These are phyloP conservation scores for Dryas octopetala DNA, from an alignment of 306 rosid species.

Conservation along the genomic window DNA sequence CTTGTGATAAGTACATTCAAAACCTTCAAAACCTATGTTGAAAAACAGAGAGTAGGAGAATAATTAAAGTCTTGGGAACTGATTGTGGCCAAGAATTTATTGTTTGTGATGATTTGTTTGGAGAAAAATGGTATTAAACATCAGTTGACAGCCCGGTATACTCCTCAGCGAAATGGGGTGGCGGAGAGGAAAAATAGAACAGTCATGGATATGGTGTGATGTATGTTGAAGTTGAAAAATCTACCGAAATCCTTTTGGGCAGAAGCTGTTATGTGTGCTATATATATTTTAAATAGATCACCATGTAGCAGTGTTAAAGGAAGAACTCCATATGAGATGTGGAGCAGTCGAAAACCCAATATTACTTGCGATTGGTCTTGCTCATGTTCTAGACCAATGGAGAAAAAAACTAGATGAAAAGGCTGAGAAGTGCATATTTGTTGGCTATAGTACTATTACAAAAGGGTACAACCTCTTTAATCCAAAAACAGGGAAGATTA, in stretches of 20 bases:
- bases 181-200: not conserved
- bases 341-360: not conserved
- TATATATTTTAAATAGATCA: not conserved
- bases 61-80: not conserved
- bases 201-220: not conserved
- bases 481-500: not conserved
- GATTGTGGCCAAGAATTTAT: not conserved
- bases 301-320: not conserved
- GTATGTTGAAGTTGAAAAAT: not conserved
- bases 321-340: not conserved
- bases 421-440: not conserved
- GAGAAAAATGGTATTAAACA: not conserved
- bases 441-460: not conserved
- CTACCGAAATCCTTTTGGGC: not conserved
- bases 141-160: not conserved
- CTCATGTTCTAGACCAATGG: not conserved
- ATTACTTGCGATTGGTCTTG: not conserved
- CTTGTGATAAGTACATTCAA: not conserved
- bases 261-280: not conserved
- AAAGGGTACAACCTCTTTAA: not conserved
- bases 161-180: not conserved
- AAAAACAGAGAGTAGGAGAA: not conserved
- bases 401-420: constrained; percentile 5
- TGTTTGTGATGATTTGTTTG: not conserved
- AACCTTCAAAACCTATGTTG: not conserved